Evolutionary conservation across 169 alveolate species (phyloP), one percentile per base, ranked within the genome.

Genomic region (Eimeria sp.): DNA sequence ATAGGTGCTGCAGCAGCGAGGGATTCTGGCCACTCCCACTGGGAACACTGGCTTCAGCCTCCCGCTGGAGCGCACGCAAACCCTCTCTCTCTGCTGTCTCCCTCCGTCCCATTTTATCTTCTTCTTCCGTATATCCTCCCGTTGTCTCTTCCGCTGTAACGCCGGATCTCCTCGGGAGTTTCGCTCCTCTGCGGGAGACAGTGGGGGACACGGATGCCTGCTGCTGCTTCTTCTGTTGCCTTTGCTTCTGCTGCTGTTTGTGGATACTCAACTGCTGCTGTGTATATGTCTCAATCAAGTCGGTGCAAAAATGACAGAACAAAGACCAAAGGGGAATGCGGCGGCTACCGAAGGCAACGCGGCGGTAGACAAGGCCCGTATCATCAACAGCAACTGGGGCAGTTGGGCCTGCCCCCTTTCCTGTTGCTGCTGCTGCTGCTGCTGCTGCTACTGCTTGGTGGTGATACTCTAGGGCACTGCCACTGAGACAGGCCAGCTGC

Each of bases 311-410:
- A 30, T 20, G 46, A 60, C 91, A 85, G 20, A 85, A 85, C 54
- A 85, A n/a, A 27, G 91, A 33, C 91, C 91, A 85, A 14, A 85
- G 58, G 62, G 91, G 14, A 20, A 85, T 85, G 56, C 91, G 74
- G 43, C 91, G 60, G 77, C 78, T 85, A 14, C 91, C 77, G 78
- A 85, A 85, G 78, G 91, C 77, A 85, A 85, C 58, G 58, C 91
- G 91, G 46, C 91, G 91, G 60, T 85, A 85, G 58, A 85, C 43
- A 33, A 85, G 91, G 77, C 91, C 52, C 16, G 58, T 85, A 23
- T 85, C 91, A 37, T 85, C 91, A 20, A 54, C 30, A 40, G 27
- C 62, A 58, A 37, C 37, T 14, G 89, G 33, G 23, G 89, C 72
- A 80, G 1, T 18, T 56, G 78, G 30, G 30, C 85, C 58, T 76